These are phyloP conservation scores for Septoria petroselini DNA, from an alignment of 2,329 filamentous ascomycete species.

Conservation along the genomic window DNA sequence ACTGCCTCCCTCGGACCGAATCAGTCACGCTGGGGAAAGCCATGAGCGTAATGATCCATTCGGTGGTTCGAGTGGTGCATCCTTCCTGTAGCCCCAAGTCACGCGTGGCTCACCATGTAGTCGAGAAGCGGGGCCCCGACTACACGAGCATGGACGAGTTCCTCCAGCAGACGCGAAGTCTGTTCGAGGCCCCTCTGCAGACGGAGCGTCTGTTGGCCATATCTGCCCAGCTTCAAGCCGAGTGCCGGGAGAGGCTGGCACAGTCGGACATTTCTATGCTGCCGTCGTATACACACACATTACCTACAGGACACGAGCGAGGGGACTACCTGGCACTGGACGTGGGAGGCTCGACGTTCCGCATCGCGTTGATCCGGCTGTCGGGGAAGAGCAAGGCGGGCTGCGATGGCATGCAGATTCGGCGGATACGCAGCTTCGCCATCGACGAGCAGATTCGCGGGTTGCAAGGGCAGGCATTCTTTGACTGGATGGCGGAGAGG, in stretches of 20 bases:
- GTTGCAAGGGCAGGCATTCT: slow-evolving; percentile 57
- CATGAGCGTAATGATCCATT: slow-evolving; percentile 30
- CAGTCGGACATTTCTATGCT: slow-evolving; percentile 61
- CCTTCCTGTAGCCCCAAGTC: slow-evolving; percentile 28
- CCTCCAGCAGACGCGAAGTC: slow-evolving; percentile 43
- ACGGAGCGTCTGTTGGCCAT: slow-evolving; percentile 44
- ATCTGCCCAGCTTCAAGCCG: slow-evolving; percentile 46
- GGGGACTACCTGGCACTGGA: slow-evolving; percentile 62
- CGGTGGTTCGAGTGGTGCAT: slow-evolving; percentile 25
- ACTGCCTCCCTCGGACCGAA: slow-evolving; percentile 27
- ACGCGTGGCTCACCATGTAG: slow-evolving; percentile 37
- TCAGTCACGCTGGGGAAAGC: slow-evolving; percentile 26
- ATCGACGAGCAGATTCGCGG: slow-evolving; percentile 57
- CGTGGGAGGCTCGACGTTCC: slow-evolving; percentile 64
- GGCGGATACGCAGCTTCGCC: slow-evolving; percentile 52
- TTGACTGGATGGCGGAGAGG: slow-evolving; percentile 64
- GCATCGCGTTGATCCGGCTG: slow-evolving; percentile 59
- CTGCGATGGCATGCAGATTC: slow-evolving; percentile 51
- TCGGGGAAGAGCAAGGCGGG: slow-evolving; percentile 39
- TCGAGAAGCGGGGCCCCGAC: slow-evolving; percentile 34
- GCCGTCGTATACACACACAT: slow-evolving; percentile 61
- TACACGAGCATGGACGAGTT: slow-evolving; percentile 51
- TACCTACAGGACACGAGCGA: slow-evolving; percentile 58
- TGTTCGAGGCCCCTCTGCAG: slow-evolving; percentile 46
- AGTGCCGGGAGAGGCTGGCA: slow-evolving; percentile 55